phyloP scores from a whole-genome alignment of 2,329 filamentous ascomycete species.

The Scleromitrula shiraiana region DNA sequence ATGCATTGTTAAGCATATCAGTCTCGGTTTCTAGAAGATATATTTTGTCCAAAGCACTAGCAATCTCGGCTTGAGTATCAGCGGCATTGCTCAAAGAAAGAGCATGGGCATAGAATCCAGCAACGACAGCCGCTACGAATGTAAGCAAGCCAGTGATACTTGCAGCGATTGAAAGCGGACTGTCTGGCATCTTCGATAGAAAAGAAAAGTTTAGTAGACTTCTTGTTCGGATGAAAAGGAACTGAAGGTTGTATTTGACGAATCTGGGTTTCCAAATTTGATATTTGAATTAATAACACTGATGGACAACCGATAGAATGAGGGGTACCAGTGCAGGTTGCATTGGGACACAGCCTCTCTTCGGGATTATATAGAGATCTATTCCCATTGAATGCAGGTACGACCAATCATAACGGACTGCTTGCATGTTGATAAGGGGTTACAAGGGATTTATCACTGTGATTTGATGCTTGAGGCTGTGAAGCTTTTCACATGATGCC shows the following conservation, averaged over 20 bases:
- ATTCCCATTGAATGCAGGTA: constrained; percentile 8
- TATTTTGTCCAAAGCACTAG: constrained; percentile 17
- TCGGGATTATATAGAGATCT: too few species aligned
- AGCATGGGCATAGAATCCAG: constrained; percentile 17
- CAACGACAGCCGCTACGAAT: constrained; percentile 16
- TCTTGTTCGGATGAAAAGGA: too few species aligned
- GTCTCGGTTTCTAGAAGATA: constrained; percentile 19
- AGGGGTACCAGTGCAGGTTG: constrained; percentile 1
- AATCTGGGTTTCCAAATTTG: neutral
- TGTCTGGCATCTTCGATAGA: constrained; percentile 1
- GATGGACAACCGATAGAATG: too few species aligned
- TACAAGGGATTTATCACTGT: neutral
- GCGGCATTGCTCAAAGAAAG: constrained; percentile 17
- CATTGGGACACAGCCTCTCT: neutral
- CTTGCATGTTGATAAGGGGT: neutral
- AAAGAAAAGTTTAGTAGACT: too few species aligned
- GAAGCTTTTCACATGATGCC: too few species aligned
- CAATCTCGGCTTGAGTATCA: constrained; percentile 19
- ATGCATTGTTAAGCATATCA: constrained; percentile 19
- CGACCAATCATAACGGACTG: neutral
- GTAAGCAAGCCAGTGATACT: constrained; percentile 18
- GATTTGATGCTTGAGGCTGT: too few species aligned
- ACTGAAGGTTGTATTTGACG: too few species aligned
- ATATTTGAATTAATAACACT: constrained; percentile 3
- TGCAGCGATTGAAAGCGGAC: constrained; percentile 12